Conservation (phyloP, 2,329 filamentous ascomycete genomes). For the Penicillium hesseltinei region DNA sequence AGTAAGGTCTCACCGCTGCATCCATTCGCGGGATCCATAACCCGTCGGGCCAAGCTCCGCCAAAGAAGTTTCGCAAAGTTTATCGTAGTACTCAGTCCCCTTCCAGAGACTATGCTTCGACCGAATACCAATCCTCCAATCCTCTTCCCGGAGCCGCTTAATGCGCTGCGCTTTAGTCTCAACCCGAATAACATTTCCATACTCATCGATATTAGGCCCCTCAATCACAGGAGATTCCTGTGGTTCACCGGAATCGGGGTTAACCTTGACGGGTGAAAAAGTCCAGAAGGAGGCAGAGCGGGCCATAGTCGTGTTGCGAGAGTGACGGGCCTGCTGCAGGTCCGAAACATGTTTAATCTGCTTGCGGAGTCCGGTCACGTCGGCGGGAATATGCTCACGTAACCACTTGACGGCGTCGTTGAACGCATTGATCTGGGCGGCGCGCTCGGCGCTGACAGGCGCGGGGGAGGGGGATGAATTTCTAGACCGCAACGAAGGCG, state of each 20-base stretch:
- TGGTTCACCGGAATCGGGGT: slow-evolving; percentile 7
- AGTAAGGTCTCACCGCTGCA: neutral
- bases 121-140: slow-evolving; percentile 41
- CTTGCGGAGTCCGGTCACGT: slow-evolving; percentile 27
- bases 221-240: neutral
- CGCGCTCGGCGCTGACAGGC: neutral
- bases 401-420: slow-evolving; percentile 28
- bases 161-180: slow-evolving; percentile 39
- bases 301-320: slow-evolving; percentile 22
- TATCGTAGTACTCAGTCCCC: slow-evolving; percentile 38
- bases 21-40: neutral
- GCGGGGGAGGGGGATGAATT: neutral
- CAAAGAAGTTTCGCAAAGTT: slow-evolving; percentile 37
- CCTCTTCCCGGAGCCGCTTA: slow-evolving; percentile 32
- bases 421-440: slow-evolving; percentile 20
- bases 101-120: slow-evolving; percentile 37
- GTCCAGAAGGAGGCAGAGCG: slow-evolving; percentile 43
- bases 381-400: slow-evolving; percentile 26
- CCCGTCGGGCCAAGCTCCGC: slow-evolving; percentile 29
- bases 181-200: slow-evolving; percentile 19
- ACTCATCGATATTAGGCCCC: slow-evolving; percentile 11
- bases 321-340: slow-evolving; percentile 26
- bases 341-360: slow-evolving; percentile 27
- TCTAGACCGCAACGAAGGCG: neutral
- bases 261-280: slow-evolving; percentile 31